Evolutionary conservation across 23 red algal species (phyloP).

Genomic region (Gracilariopsis chorda): DNA sequence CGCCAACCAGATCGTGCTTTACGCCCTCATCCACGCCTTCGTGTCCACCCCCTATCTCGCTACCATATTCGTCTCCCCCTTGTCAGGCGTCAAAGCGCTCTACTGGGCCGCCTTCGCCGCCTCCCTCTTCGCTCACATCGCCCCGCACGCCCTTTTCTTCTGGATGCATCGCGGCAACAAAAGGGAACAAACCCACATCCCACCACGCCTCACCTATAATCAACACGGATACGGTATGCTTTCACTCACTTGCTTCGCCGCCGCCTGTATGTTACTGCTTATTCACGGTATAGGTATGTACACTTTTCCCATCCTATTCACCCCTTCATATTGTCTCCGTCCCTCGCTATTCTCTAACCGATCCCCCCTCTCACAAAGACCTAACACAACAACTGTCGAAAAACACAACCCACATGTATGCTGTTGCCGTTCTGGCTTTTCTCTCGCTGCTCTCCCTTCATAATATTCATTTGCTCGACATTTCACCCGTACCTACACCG

Average conservation of each 20-base stretch:
- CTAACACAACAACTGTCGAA: neutral
- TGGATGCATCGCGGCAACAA: slow-evolving; percentile 13
- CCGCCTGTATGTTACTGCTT: neutral
- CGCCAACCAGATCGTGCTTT: neutral
- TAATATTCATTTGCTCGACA: neutral
- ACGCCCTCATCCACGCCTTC: neutral
- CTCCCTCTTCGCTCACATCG: neutral
- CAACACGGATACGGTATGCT: neutral
- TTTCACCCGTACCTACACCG: neutral
- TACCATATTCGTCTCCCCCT: neutral
- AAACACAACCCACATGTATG: neutral
- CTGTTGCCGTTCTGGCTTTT: neutral
- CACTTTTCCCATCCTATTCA: too few relatives aligned
- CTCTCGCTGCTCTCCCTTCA: neutral
- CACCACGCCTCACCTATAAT: neutral
- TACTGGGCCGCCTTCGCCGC: neutral
- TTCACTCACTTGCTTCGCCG: neutral
- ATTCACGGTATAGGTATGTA: neutral
- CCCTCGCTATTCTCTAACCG: too few relatives aligned
- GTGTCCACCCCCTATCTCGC: neutral
- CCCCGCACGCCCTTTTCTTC: neutral
- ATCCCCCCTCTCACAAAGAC: too few relatives aligned
- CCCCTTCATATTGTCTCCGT: neutral
- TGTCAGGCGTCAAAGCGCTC: neutral
- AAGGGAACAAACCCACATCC: neutral